Evolutionary conservation across 2,329 filamentous ascomycete genomes (phyloP).

Genomic region (Didymellaceae sp.): DNA sequence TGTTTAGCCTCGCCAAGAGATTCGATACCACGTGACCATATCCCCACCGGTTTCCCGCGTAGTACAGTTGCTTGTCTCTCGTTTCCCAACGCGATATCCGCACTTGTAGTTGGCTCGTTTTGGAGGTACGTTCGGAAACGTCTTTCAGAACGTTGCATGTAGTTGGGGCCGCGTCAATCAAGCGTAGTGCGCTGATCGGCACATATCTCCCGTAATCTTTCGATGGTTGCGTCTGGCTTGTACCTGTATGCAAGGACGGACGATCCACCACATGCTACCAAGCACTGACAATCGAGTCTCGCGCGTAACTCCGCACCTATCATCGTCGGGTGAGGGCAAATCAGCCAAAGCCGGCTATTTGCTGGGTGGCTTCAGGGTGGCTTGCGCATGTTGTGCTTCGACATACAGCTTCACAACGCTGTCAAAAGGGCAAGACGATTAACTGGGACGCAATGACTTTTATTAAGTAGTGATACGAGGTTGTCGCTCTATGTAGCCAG

Average conservation of each 20-base stretch:
- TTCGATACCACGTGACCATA: constrained; percentile 7
- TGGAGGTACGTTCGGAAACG: too few species aligned
- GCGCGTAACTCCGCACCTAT: background rate
- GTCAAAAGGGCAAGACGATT: background rate
- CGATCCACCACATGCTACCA: constrained; percentile 12
- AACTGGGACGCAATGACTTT: constrained; percentile 22
- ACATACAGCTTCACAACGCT: too few species aligned
- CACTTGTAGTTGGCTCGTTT: too few species aligned
- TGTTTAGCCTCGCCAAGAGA: constrained; percentile 25
- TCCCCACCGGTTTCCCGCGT: too few species aligned
- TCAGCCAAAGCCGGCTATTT: background rate
- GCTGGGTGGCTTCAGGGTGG: too few species aligned
- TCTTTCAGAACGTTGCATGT: too few species aligned
- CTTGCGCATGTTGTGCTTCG: too few species aligned
- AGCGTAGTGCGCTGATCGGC: constrained; percentile 22
- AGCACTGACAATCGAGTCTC: background rate
- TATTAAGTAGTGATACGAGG: constrained; percentile 21
- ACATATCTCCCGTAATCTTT: constrained; percentile 8
- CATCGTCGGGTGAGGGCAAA: background rate
- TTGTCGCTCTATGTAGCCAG: constrained; percentile 17
- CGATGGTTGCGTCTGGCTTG: constrained; percentile 1
- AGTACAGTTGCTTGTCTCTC: too few species aligned
- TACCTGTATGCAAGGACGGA: constrained; percentile 10
- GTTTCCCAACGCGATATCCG: too few species aligned
- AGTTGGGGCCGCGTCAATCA: too few species aligned